A percentile compares a stretch with the other conserved stretches of the same genome.
Evolutionary conservation across 1,139 yeast species (phyloP).

Genomic region (Saccharomyces hybrid): DNA sequence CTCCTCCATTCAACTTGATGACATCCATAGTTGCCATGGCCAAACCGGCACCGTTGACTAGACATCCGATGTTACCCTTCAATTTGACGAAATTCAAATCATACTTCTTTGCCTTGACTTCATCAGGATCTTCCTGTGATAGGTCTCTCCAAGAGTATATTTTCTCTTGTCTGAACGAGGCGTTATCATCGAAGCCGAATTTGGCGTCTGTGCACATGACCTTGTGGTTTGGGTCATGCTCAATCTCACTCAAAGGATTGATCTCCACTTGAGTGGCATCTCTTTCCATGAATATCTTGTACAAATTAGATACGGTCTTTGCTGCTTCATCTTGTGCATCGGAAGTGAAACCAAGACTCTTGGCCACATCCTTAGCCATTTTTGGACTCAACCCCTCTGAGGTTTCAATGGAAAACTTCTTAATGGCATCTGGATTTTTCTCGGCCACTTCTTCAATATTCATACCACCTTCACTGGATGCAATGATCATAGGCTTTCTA

Average conservation of each 20-base stretch:
- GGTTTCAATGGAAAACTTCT: conserved; percentile 68
- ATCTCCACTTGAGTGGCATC: conserved; percentile 98
- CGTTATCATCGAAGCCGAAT: conserved; percentile 95
- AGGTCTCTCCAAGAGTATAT: conserved; percentile 95
- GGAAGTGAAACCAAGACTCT: conserved; percentile 70
- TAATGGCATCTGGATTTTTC: conserved; percentile 83
- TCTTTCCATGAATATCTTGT: conserved; percentile 77
- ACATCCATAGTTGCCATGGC: conserved; percentile 99
- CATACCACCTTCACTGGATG: conserved; percentile 98
- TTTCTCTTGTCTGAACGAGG: conserved; percentile 89
- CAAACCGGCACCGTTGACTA: conserved; percentile 98
- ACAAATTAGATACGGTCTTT: conserved; percentile 74
- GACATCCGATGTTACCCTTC: conserved; percentile 97
- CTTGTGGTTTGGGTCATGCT: conserved; percentile 40
- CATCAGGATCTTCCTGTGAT: conserved; percentile 97
- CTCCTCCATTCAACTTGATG: conserved; percentile 96
- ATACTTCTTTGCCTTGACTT: conserved; percentile 81
- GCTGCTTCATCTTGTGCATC: conserved; percentile 84
- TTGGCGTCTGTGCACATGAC: conserved; percentile 99
- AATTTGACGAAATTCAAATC: conserved; percentile 94
- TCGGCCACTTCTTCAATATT: conserved; percentile 98
- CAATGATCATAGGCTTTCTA: conserved; percentile 88
- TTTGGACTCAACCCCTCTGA: conserved; percentile 78
- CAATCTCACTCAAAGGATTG: conserved; percentile 94
- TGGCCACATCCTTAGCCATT: conserved; percentile 70